phyloP scores from a whole-genome alignment of 2,329 filamentous ascomycete genomes.

The Colletotrichum tropicale region DNA sequence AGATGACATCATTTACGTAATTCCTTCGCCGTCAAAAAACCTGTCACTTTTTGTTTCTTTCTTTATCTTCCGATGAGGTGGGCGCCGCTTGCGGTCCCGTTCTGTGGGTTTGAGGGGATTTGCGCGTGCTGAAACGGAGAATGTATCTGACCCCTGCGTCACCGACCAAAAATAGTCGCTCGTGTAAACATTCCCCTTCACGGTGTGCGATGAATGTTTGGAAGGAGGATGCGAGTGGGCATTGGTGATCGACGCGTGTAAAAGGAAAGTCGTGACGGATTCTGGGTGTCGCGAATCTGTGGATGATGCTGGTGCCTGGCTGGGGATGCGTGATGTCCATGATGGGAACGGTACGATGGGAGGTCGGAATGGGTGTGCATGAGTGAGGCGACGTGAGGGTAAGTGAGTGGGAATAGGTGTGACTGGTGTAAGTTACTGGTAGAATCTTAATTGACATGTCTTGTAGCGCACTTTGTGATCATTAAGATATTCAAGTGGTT shows the following conservation, averaged over 20 bases:
- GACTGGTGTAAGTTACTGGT: rapidly evolving
- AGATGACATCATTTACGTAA: not conserved
- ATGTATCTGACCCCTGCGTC: not conserved
- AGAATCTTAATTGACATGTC: not conserved
- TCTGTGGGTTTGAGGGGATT: not conserved
- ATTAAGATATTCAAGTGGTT: not conserved
- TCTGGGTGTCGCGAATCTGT: not conserved
- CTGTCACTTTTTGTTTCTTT: not conserved
- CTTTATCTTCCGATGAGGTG: not conserved
- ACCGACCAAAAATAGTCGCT: not conserved
- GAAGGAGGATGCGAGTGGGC: not conserved
- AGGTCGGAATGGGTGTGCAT: not conserved
- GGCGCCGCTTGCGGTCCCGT: not conserved
- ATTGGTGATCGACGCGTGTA: not conserved
- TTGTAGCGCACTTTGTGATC: no score
- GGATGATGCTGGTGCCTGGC: not conserved
- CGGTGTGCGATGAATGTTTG: not conserved
- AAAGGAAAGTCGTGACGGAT: not conserved
- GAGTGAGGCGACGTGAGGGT: not conserved
- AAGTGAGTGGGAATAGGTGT: not conserved
- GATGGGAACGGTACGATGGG: not conserved
- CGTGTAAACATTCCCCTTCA: not conserved
- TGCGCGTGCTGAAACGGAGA: not conserved
- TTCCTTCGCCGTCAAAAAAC: rapidly evolving
- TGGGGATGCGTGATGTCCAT: not conserved